Base-by-base conservation (phyloP, 768 basidiomycete species). In the Kwoniella dejecticola region DNA sequence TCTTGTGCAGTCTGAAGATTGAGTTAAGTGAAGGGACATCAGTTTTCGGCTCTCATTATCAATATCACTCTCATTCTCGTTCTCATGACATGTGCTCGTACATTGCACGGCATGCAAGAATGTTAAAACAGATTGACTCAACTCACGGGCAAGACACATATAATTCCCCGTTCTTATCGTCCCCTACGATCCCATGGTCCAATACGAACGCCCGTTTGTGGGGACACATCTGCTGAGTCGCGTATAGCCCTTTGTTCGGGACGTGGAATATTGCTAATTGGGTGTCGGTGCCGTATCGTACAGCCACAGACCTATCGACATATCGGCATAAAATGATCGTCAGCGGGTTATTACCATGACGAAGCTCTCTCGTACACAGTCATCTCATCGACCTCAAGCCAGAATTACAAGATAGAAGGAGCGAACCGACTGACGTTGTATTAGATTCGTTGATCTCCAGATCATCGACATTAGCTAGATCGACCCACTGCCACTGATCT, bases 181-280 rank as follows among this genome's bases (percentile, higher is more conserved):
- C 87, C 0, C 87, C 87, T 8, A 90, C 80, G 54, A 90, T 83
- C 17, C 80, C 80, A 36, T 88, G 85, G 29, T 85, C 85, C 8
- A 89, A 84, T 8, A 89, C 86, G 67, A 88, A 87, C 0, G 88
- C 87, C 3, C 84, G 82, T 67, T 82, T 82, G 65, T 84, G 82
- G 1, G 82, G 81, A 81, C 71, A 76, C 79, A 88, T 84, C 76
- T 89, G 87, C 71, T 89, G 88, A 1, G 85, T 86, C 1, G 86
- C 86, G 70, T 83, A 89, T 67, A 84, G 83, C 0, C 84, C 85
- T 42, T 82, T 80, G 0, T 79, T 78, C 0, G 87, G 85, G 21
- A 89, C 82, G 70, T 85, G 84, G 74, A 85, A 90, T 27, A 89
- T 80, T 1, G 88, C 88, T 4, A 90, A 77, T 70, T 88, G 87